Evolutionary conservation across 495 filamentous ascomycete species (phyloP).

Genomic region (Penicillium flavigenum): DNA sequence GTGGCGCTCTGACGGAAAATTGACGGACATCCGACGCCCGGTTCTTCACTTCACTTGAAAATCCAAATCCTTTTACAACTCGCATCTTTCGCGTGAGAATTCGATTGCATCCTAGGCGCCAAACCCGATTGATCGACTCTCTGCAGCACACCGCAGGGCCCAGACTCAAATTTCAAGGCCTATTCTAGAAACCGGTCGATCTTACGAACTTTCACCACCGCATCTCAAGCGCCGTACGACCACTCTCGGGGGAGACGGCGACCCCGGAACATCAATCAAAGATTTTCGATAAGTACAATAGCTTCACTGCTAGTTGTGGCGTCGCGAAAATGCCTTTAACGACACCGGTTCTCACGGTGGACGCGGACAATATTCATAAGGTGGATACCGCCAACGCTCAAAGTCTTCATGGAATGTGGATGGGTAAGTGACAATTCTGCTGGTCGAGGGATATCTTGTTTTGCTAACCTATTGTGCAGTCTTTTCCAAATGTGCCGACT

Average conservation of each 20-base stretch:
- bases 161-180: slow-evolving; percentile 21
- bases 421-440: slow-evolving; percentile 62
- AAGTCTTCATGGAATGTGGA: slow-evolving; percentile 97
- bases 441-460: background rate
- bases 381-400: slow-evolving; percentile 90
- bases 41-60: slow-evolving; percentile 8
- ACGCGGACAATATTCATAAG: slow-evolving; percentile 84
- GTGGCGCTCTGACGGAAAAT: slow-evolving; percentile 27
- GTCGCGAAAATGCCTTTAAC: slow-evolving; percentile 59
- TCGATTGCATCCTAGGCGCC: slow-evolving; percentile 17
- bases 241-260: slow-evolving; percentile 54
- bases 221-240: slow-evolving; percentile 49
- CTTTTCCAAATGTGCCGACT: slow-evolving; percentile 92
- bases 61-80: slow-evolving; percentile 2
- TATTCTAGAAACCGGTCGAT: slow-evolving; percentile 16
- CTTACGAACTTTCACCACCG: slow-evolving; percentile 25
- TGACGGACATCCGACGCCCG: slow-evolving; percentile 15
- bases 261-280: slow-evolving; percentile 43
- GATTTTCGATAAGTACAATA: slow-evolving; percentile 1
- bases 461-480: slow-evolving; percentile 51
- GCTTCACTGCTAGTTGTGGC: slow-evolving; percentile 23
- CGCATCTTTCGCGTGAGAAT: slow-evolving; percentile 10
- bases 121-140: slow-evolving; percentile 22
- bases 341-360: slow-evolving; percentile 75
- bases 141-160: slow-evolving; percentile 20